Percentiles rank a stretch among this genome's conserved stretches.
Conservation (phyloP, 2,329 filamentous ascomycete genomes). For the Monosporascus sp. region DNA sequence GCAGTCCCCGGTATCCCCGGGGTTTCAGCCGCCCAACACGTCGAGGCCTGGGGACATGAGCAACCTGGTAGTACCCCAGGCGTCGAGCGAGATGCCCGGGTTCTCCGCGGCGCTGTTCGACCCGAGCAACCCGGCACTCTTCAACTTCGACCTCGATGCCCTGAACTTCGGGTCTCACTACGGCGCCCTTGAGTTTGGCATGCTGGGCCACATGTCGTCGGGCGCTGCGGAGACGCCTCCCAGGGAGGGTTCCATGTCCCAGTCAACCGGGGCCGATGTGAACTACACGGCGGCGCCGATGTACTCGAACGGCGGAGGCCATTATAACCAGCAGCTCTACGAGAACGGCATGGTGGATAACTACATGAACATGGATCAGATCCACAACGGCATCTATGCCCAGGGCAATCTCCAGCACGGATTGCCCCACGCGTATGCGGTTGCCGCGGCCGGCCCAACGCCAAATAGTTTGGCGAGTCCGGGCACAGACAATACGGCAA, state of each 20-base stretch:
- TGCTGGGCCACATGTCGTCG: constrained; percentile 95
- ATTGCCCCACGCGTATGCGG: constrained; percentile 60
- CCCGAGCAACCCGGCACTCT: constrained; percentile 83
- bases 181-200: constrained; percentile 90
- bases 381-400: constrained; percentile 42
- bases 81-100: constrained; percentile 41
- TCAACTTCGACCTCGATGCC: constrained; percentile 93
- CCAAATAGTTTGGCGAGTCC: constrained; percentile 59
- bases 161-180: constrained; percentile 96
- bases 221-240: constrained; percentile 75
- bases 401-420: constrained; percentile 58
- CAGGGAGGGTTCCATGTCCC: constrained; percentile 51
- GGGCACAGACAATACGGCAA: constrained; percentile 58
- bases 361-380: constrained; percentile 48
- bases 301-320: constrained; percentile 46
- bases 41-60: constrained; percentile 38
- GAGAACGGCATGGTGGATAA: constrained; percentile 48
- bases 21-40: constrained; percentile 55
- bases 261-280: constrained; percentile 31
- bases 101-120: constrained; percentile 68
- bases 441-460: constrained; percentile 46
- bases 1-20: constrained; percentile 69
- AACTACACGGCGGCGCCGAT: constrained; percentile 41
- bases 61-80: constrained; percentile 43
- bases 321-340: constrained; percentile 43